These are phyloP conservation scores for Leccinum griseonigrum DNA, from an alignment of 1,284 basidiomycete genomes.

Conservation along the genomic window DNA sequence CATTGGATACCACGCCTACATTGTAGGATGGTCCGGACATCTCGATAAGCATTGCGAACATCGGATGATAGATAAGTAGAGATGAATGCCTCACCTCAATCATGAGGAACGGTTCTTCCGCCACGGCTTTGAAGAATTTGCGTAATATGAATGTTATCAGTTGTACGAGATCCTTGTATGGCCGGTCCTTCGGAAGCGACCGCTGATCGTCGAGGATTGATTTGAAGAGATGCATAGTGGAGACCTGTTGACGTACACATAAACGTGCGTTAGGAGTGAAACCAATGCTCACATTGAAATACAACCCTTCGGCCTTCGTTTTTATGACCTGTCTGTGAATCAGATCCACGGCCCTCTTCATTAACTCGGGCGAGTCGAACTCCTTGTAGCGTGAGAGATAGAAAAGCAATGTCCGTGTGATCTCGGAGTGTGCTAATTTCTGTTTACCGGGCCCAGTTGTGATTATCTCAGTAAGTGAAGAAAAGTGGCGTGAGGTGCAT, in stretches of 20 bases:
- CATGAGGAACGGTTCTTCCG: slow-evolving; percentile 79
- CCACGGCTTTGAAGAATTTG: slow-evolving; percentile 88
- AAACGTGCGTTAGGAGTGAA: slow-evolving; percentile 10
- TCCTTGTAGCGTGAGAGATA: slow-evolving; percentile 83
- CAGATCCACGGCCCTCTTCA: slow-evolving; percentile 83
- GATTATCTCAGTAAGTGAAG: slow-evolving; percentile 14
- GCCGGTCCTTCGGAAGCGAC: slow-evolving; percentile 70
- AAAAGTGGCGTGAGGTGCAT: slow-evolving; percentile 14
- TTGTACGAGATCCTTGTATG: slow-evolving; percentile 79
- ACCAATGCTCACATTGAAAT: slow-evolving; percentile 73
- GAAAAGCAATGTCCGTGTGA: slow-evolving; percentile 77
- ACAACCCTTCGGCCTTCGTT: slow-evolving; percentile 87
- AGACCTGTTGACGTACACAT: slow-evolving; percentile 57
- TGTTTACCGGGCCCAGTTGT: slow-evolving; percentile 28
- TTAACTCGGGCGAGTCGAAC: slow-evolving; percentile 73
- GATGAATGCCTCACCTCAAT: slow-evolving; percentile 59
- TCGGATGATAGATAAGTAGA: slow-evolving; percentile 24
- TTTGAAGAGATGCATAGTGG: slow-evolving; percentile 82
- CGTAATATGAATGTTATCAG: slow-evolving; percentile 84
- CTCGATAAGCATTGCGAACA: slow-evolving; percentile 17
- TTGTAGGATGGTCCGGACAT: slow-evolving; percentile 1
- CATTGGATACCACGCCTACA: slow-evolving; percentile 85
- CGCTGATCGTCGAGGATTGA: slow-evolving; percentile 75
- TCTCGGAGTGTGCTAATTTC: slow-evolving; percentile 85
- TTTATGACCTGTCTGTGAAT: slow-evolving; percentile 88